Conservation (phyloP, 2,329 filamentous ascomycete species). For the Penicillium sclerotigenum region DNA sequence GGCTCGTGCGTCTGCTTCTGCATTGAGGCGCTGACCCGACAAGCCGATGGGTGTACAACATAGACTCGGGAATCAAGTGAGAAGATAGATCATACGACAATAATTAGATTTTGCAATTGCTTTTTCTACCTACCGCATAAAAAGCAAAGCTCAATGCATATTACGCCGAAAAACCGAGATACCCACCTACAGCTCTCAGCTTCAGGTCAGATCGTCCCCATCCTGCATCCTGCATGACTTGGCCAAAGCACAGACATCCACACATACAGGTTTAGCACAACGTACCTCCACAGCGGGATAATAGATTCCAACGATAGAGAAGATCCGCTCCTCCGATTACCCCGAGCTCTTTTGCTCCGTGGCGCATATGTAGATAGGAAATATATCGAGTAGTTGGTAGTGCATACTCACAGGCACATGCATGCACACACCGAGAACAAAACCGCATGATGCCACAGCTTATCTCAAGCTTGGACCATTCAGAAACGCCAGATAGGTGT, state of each 20-base stretch:
- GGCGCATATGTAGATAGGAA: not conserved
- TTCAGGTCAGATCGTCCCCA: conserved; percentile 7
- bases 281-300: not conserved
- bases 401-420: not conserved
- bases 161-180: not conserved
- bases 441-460: not conserved
- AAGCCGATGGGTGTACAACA: not conserved
- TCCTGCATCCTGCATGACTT: conserved; percentile 9
- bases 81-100: not conserved
- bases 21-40: not conserved
- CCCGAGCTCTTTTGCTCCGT: not conserved
- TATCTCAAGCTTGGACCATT: conserved; percentile 6
- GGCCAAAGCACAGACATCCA: conserved; percentile 4
- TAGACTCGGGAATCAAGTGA: not conserved
- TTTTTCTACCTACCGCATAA: not conserved
- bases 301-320: not conserved
- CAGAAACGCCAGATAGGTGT: not conserved
- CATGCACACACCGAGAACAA: not conserved
- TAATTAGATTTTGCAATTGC: not conserved
- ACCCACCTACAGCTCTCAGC: not conserved
- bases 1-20: conserved; percentile 2
- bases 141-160: not conserved
- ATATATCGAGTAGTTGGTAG: not conserved
- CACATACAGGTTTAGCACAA: conserved; percentile 5
- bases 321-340: not conserved